Evolutionary conservation across 331 rosid genomes (phyloP).

Genomic region (Acacia pycnantha): DNA sequence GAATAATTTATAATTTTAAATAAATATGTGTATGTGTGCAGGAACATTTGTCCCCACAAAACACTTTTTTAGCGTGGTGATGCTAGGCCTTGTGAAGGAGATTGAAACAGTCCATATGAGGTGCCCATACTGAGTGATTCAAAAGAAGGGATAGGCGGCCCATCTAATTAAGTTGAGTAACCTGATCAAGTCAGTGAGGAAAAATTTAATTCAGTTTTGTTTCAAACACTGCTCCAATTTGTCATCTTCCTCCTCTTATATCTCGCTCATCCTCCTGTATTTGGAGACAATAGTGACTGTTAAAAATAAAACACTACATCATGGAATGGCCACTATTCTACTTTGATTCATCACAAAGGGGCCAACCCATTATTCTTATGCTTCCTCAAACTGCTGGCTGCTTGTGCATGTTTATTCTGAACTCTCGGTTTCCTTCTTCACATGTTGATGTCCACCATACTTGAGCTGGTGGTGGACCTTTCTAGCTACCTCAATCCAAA

Average conservation of each 20-base stretch:
- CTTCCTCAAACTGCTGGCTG: conserved; percentile 14
- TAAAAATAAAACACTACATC: conserved; percentile 35
- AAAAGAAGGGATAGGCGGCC: conserved; percentile 20
- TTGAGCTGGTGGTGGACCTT: conserved; percentile 40
- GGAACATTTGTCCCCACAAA: background rate
- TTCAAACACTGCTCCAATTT: conserved; percentile 27
- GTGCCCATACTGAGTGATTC: conserved; percentile 36
- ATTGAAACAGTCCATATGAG: conserved; percentile 55
- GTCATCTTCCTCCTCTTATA: conserved; percentile 25
- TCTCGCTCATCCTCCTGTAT: conserved; percentile 15
- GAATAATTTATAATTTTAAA: background rate
- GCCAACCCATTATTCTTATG: conserved; percentile 37
- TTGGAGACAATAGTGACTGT: conserved; percentile 28
- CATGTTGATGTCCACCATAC: conserved; percentile 52
- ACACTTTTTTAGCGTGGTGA: background rate
- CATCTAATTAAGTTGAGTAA: conserved; percentile 9
- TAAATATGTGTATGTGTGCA: background rate
- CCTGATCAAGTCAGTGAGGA: conserved; percentile 22
- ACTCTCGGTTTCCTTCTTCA: conserved; percentile 42
- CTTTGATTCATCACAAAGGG: conserved; percentile 37
- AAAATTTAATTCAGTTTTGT: background rate
- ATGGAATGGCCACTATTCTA: conserved; percentile 38
- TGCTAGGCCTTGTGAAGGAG: background rate
- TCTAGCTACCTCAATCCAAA: conserved; percentile 7
- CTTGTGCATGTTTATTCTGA: conserved; percentile 25